A percentile compares a stretch with the other conserved stretches of the same genome.
phyloP scores from a whole-genome alignment of 768 basidiomycete species.

The Mycena alexandri region DNA sequence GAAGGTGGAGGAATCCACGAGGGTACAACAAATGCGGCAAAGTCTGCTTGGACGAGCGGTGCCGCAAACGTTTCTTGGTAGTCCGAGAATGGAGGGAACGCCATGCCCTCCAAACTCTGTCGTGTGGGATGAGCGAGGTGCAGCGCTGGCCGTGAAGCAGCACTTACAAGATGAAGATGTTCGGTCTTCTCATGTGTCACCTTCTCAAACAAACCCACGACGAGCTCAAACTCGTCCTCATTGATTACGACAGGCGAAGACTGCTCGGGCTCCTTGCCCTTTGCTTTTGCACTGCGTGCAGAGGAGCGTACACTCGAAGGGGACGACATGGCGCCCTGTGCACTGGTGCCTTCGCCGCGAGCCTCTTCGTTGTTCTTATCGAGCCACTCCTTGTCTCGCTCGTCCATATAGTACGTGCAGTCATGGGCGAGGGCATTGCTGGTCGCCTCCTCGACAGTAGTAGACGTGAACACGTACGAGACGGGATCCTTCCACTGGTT shows the following conservation, averaged over 20 bases:
- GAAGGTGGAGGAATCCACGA: conserved; percentile 74
- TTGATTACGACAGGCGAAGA: conserved; percentile 72
- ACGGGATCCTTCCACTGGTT: conserved; percentile 82
- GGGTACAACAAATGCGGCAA: conserved; percentile 79
- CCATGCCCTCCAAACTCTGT: conserved; percentile 70
- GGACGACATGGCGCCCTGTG: conserved; percentile 73
- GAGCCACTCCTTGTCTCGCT: conserved; percentile 97
- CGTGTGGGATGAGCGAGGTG: conserved; percentile 16
- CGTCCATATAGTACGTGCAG: conserved; percentile 95
- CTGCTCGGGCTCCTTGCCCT: conserved; percentile 87
- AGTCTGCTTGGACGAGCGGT: conserved; percentile 70
- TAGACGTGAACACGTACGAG: conserved; percentile 84
- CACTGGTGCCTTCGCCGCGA: conserved; percentile 86
- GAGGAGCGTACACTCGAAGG: conserved; percentile 57
- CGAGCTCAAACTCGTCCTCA: conserved; percentile 94
- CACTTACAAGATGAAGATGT: conserved; percentile 88
- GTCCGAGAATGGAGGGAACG: conserved; percentile 82
- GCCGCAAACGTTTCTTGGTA: conserved; percentile 80
- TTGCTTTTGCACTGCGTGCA: conserved; percentile 65
- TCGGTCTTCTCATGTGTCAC: conserved; percentile 82
- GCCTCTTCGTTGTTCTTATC: conserved; percentile 92
- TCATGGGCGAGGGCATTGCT: conserved; percentile 75
- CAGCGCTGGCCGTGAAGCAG: conserved; percentile 4
- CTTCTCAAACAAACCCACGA: conserved; percentile 95
- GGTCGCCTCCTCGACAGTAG: conserved; percentile 86